A percentile compares a stretch with the other conserved stretches of the same genome.
These are phyloP conservation scores for Solanum chmielewskii DNA, from an alignment of 257 asterid species.

Conservation along the genomic window DNA sequence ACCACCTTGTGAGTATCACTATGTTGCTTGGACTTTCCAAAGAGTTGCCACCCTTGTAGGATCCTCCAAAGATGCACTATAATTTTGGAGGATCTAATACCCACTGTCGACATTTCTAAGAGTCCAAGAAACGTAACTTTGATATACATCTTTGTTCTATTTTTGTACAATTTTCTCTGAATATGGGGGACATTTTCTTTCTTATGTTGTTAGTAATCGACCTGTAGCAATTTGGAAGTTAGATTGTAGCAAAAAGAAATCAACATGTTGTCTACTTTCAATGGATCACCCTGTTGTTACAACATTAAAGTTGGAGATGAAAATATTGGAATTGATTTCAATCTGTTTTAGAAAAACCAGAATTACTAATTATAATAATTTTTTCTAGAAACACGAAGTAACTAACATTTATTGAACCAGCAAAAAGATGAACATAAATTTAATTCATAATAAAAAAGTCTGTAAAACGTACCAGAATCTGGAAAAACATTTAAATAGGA, in stretches of 20 bases:
- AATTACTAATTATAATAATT: no score
- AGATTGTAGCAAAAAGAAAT: slow-evolving; percentile 55
- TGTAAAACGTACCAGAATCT: no score
- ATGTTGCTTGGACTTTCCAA: not conserved
- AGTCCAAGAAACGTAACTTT: not conserved
- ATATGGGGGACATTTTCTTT: slow-evolving; percentile 57
- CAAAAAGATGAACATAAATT: no score
- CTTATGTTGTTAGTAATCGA: slow-evolving; percentile 66
- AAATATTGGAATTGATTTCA: slow-evolving; percentile 7
- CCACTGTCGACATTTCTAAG: not conserved
- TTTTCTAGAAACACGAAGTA: no score
- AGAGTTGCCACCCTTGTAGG: no score
- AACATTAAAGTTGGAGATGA: slow-evolving; percentile 11
- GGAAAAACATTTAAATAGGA: no score
- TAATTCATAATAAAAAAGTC: no score
- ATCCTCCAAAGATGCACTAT: not conserved
- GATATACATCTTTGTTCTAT: not conserved
- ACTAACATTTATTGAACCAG: no score
- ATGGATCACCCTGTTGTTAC: slow-evolving; percentile 84
- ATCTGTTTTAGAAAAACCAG: no score
- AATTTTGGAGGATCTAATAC: no score
- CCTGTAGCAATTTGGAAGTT: slow-evolving; percentile 67
- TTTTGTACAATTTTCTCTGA: slow-evolving; percentile 22
- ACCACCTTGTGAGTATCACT: slow-evolving; percentile 68
- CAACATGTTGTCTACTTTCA: slow-evolving; percentile 43